Conservation (phyloP, 768 basidiomycete genomes). For the Phanerodontia chrysosporium region DNA sequence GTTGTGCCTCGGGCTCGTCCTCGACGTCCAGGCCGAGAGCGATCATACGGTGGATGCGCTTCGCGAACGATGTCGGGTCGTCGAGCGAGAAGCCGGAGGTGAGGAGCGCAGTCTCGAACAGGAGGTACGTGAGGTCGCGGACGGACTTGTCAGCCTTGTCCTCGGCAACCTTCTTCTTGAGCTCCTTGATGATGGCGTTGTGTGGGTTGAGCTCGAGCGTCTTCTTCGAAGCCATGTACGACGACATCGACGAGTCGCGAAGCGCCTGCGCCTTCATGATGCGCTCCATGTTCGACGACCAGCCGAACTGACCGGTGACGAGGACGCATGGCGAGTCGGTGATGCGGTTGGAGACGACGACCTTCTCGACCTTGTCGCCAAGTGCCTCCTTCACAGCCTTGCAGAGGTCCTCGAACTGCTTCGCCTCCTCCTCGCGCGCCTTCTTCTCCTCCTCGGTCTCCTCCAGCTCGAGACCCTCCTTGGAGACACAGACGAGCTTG, state of each 20-base stretch:
- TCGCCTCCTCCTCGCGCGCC: slow-evolving; percentile 77
- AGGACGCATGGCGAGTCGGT: slow-evolving; percentile 94
- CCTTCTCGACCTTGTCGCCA: slow-evolving; percentile 99
- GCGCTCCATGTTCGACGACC: slow-evolving; percentile 99
- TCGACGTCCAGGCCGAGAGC: slow-evolving; percentile 87
- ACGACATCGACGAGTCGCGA: slow-evolving; percentile 95
- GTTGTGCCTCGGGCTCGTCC: slow-evolving; percentile 58
- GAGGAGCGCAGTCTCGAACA: slow-evolving; percentile 96
- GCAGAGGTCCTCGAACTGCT: slow-evolving; percentile 85
- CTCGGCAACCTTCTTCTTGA: slow-evolving; percentile 91
- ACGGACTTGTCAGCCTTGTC: slow-evolving; percentile 99
- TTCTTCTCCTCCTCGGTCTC: slow-evolving; percentile 99
- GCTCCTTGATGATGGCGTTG: slow-evolving; percentile 93
- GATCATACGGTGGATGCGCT: slow-evolving; percentile 98
- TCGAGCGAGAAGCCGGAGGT: slow-evolving; percentile 96
- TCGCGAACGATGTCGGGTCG: slow-evolving; percentile 90
- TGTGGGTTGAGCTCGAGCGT: slow-evolving; percentile 92
- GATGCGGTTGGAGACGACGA: slow-evolving; percentile 96
- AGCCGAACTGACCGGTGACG: slow-evolving; percentile 98
- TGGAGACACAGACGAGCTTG: slow-evolving; percentile 96
- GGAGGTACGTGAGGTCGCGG: slow-evolving; percentile 89
- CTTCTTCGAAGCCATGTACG: slow-evolving; percentile 99
- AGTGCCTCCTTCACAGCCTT: slow-evolving; percentile 96
- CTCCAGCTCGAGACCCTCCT: slow-evolving; percentile 98
- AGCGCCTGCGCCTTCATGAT: slow-evolving; percentile 99